phyloP scores from a whole-genome alignment of 2,329 filamentous ascomycete genomes.

The Colletotrichum melonis region DNA sequence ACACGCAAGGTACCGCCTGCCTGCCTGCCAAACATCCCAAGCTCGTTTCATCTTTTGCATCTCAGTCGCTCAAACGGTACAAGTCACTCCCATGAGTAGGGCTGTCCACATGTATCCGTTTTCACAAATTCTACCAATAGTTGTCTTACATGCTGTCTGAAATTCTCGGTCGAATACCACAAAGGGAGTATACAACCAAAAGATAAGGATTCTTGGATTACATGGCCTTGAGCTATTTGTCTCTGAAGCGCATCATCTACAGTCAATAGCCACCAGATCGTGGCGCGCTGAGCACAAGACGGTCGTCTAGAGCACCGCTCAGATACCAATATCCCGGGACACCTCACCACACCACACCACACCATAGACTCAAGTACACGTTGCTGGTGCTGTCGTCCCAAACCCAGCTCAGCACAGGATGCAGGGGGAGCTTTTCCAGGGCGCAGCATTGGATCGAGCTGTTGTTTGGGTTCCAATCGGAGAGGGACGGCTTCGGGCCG shows the following conservation, averaged over 20 bases:
- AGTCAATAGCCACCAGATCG: no score
- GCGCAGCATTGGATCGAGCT: constrained; percentile 29
- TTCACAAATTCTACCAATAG: not conserved
- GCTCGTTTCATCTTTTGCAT: constrained; percentile 19
- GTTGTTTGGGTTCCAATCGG: constrained; percentile 33
- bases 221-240: no score
- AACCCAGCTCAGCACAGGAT: constrained; percentile 8
- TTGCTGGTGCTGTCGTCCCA: constrained; percentile 24
- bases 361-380: constrained; percentile 13
- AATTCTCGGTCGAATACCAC: not conserved
- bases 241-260: no score
- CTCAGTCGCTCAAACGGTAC: constrained; percentile 13
- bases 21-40: constrained; percentile 19
- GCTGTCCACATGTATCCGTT: not conserved
- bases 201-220: not conserved
- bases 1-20: constrained; percentile 11
- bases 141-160: not conserved
- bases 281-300: not conserved
- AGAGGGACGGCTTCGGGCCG: constrained; percentile 32
- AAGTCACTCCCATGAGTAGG: not conserved
- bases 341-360: constrained; percentile 9
- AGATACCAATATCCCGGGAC: not conserved
- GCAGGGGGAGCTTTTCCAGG: constrained; percentile 7
- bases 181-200: not conserved
- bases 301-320: not conserved